Percentiles rank a stretch among this genome's conserved stretches.
phyloP scores from a whole-genome alignment of 805 yeast genomes.

The Candida saitoana region DNA sequence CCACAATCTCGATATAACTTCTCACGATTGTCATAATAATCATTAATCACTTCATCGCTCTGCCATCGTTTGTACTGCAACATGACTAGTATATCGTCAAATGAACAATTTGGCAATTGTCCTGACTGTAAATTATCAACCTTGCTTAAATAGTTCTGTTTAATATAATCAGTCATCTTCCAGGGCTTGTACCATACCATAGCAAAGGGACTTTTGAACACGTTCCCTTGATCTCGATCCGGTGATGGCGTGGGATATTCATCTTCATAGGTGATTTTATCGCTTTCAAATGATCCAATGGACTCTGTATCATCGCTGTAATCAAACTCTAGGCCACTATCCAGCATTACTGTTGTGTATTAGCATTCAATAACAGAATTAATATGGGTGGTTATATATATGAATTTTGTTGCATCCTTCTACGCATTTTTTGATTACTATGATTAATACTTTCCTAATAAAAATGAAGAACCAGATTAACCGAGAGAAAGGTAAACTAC shows the following conservation, averaged over 20 bases:
- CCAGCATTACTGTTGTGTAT: neutral
- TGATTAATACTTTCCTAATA: no score
- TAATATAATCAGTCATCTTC: constrained; percentile 23
- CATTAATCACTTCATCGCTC: constrained; percentile 34
- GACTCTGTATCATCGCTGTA: constrained; percentile 17
- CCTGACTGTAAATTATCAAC: constrained; percentile 17
- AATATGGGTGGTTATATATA: no score
- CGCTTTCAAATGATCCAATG: neutral
- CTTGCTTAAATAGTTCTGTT: constrained; percentile 19
- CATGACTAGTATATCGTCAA: constrained; percentile 31
- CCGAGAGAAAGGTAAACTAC: no score
- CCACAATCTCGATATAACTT: constrained; percentile 27
- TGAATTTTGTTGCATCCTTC: no score
- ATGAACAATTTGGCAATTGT: constrained; percentile 24
- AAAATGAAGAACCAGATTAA: no score
- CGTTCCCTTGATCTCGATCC: neutral
- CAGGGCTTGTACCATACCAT: constrained; percentile 21
- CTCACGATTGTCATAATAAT: constrained; percentile 28
- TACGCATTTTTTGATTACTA: no score
- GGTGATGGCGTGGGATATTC: neutral
- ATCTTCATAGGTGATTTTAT: neutral
- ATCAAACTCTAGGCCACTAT: constrained; percentile 15
- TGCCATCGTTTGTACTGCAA: constrained; percentile 39
- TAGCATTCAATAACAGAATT: no score
- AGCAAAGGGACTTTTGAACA: constrained; percentile 4